Evolutionary conservation across 1,139 yeast species (phyloP).

Genomic region (Diutina ranongensis): DNA sequence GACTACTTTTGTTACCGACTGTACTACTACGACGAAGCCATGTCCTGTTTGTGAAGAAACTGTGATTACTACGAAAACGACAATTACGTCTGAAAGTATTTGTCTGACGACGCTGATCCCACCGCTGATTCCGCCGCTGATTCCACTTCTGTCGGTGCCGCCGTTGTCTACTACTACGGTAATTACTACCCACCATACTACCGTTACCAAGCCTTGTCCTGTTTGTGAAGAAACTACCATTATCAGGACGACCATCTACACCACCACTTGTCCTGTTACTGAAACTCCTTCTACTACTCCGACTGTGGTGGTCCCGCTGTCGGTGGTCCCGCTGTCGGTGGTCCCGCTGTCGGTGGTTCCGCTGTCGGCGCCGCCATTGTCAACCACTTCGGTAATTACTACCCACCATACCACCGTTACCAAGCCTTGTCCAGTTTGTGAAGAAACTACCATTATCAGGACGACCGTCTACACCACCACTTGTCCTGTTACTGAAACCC

Average conservation of each 20-base stretch:
- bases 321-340: not conserved
- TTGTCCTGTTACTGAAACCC: not conserved
- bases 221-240: not conserved
- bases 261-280: not conserved
- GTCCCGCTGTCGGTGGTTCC: not conserved
- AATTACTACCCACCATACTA: not conserved
- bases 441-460: not conserved
- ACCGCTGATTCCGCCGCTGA: not conserved
- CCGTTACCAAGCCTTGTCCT: not conserved
- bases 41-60: not conserved
- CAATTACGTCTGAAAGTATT: not conserved
- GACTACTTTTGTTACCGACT: not conserved
- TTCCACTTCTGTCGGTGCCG: not conserved
- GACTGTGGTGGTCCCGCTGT: not conserved
- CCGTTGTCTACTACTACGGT: not conserved
- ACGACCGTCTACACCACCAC: not conserved
- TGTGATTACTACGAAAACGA: not conserved
- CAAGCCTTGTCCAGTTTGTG: not conserved
- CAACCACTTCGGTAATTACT: not conserved
- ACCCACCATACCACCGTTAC: not conserved
- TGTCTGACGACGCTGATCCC: not conserved
- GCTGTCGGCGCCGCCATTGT: not conserved
- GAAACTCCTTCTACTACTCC: not conserved
- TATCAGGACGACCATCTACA: not conserved
- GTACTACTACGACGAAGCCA: not conserved